Evolutionary conservation across 805 yeast species (phyloP).

Genomic region (Hanseniaspora guilliermondii): DNA sequence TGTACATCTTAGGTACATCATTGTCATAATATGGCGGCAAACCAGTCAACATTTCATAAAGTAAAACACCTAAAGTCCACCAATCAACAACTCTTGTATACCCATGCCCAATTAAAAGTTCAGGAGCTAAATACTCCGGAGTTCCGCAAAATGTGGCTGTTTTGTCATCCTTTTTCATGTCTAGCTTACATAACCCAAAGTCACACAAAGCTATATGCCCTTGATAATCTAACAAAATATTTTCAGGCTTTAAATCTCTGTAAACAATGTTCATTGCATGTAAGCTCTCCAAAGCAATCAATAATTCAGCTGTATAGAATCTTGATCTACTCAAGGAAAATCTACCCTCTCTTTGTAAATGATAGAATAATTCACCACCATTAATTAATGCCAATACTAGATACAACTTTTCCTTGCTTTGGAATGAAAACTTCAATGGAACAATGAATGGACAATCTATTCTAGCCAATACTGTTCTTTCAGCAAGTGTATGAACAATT

Average conservation of each 20-base stretch:
- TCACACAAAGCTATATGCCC: constrained; percentile 97
- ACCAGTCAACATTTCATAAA: constrained; percentile 94
- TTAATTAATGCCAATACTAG: constrained; percentile 84
- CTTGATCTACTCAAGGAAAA: constrained; percentile 82
- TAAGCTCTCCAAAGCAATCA: constrained; percentile 83
- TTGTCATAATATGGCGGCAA: constrained; percentile 96
- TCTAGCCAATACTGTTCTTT: constrained; percentile 85
- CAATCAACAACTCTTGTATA: constrained; percentile 93
- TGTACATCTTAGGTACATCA: constrained; percentile 84
- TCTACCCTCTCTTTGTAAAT: constrained; percentile 78
- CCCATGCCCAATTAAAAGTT: constrained; percentile 78
- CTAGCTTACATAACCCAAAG: constrained; percentile 89
- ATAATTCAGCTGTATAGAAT: constrained; percentile 85
- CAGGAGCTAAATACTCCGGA: constrained; percentile 95
- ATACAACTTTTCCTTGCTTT: constrained; percentile 89
- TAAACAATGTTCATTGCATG: constrained; percentile 88
- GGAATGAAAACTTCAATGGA: constrained; percentile 90
- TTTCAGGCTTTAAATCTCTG: constrained; percentile 92
- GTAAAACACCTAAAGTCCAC: constrained; percentile 93
- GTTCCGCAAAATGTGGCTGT: constrained; percentile 95
- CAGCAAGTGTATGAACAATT: constrained; percentile 92
- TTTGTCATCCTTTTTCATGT: constrained; percentile 82
- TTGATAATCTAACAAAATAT: constrained; percentile 83
- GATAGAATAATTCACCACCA: constrained; percentile 94
- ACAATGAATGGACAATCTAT: constrained; percentile 92